Conservation (phyloP, 495 filamentous ascomycete genomes). For the Neurospora sp. region DNA sequence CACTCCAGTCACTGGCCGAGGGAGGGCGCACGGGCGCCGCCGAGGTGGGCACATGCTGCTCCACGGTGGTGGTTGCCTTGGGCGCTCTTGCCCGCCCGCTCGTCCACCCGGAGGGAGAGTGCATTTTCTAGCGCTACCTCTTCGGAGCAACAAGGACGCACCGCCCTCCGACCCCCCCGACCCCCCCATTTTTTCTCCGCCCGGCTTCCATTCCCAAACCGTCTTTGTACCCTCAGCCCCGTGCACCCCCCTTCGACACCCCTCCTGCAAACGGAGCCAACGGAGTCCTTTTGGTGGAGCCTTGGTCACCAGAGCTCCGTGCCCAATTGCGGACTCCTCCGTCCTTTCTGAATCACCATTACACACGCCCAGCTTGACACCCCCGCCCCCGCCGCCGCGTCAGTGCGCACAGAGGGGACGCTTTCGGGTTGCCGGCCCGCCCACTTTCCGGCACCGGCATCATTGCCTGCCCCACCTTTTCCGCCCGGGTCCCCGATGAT, state of each 20-base stretch:
- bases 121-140: slow-evolving; percentile 12
- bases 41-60: background rate
- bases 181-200: slow-evolving; percentile 16
- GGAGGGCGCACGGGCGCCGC: slow-evolving; percentile 6
- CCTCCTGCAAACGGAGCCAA: slow-evolving; percentile 13
- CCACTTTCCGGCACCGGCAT: background rate
- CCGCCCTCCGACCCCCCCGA: slow-evolving; percentile 4
- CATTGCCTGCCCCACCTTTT: background rate
- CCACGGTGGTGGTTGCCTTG: background rate
- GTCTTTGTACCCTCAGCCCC: slow-evolving; percentile 5
- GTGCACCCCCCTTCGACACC: background rate
- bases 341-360: slow-evolving; percentile 1
- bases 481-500: background rate
- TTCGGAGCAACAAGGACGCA: slow-evolving; percentile 16
- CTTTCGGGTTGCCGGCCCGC: background rate
- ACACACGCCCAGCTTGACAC: background rate
- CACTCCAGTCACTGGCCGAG: background rate
- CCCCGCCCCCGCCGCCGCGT: background rate
- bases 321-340: slow-evolving; percentile 1
- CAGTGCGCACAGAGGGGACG: background rate
- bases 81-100: background rate
- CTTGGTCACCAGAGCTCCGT: slow-evolving; percentile 6
- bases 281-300: background rate
- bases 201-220: slow-evolving; percentile 23
- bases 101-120: slow-evolving; percentile 13